These are phyloP conservation scores for Stagonosporopsis vannaccii DNA, from an alignment of 2,329 filamentous ascomycete genomes.

Conservation along the genomic window DNA sequence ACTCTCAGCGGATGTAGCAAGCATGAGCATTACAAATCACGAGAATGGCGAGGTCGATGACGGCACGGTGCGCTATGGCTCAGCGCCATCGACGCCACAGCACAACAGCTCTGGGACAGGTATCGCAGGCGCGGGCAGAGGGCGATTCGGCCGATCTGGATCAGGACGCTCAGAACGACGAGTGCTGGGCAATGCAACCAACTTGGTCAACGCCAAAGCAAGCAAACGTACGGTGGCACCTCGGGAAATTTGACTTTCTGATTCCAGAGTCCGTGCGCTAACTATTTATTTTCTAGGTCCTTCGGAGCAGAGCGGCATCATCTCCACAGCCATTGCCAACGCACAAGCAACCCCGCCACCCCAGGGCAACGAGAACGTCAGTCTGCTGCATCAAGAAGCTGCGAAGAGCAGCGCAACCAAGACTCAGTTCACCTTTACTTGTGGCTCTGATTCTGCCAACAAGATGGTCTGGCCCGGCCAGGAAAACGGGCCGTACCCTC, in stretches of 20 bases:
- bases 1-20: slow-evolving; percentile 69
- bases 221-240: slow-evolving; percentile 49
- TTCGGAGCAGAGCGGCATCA: slow-evolving; percentile 75
- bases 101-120: slow-evolving; percentile 64
- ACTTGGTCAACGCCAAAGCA: slow-evolving; percentile 54
- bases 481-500: slow-evolving; percentile 52
- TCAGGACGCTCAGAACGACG: slow-evolving; percentile 54
- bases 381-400: slow-evolving; percentile 75
- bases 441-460: slow-evolving; percentile 85
- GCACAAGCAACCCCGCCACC: slow-evolving; percentile 63
- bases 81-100: slow-evolving; percentile 61
- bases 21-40: slow-evolving; percentile 63
- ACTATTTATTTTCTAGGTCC: slow-evolving; percentile 48
- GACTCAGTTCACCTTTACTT: slow-evolving; percentile 95
- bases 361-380: slow-evolving; percentile 77
- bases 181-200: slow-evolving; percentile 52
- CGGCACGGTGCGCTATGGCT: slow-evolving; percentile 61
- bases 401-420: slow-evolving; percentile 71
- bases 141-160: slow-evolving; percentile 73
- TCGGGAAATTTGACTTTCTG: slow-evolving; percentile 35
- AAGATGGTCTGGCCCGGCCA: slow-evolving; percentile 77
- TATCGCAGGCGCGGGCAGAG: slow-evolving; percentile 84
- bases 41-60: slow-evolving; percentile 55
- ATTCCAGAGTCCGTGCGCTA: slow-evolving; percentile 43
- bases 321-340: slow-evolving; percentile 89